phyloP scores from a whole-genome alignment of 306 rosid genomes.

The Neltuma alba region DNA sequence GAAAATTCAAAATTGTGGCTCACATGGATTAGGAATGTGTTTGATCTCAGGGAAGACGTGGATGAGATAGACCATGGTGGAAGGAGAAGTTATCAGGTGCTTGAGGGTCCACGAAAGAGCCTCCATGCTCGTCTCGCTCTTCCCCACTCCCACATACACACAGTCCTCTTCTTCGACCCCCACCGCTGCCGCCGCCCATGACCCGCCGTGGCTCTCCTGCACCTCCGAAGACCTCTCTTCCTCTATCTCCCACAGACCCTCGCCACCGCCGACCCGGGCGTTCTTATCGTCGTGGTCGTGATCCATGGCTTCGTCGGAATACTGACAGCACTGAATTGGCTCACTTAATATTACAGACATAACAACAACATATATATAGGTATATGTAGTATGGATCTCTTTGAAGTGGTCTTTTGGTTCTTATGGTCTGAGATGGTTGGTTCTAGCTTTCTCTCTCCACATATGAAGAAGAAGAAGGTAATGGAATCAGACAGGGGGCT shows the following conservation, averaged over 20 bases:
- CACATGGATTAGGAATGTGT: conserved; percentile 76
- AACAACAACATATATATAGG: background rate
- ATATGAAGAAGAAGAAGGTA: background rate
- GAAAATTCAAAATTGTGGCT: conserved; percentile 7
- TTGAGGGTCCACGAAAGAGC: conserved; percentile 68
- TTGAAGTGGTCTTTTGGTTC: background rate
- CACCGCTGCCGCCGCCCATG: conserved; percentile 34
- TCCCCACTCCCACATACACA: conserved; percentile 78
- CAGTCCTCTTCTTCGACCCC: conserved; percentile 18
- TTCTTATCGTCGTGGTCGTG: background rate
- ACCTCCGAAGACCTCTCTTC: conserved; percentile 47
- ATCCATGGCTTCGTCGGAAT: conserved; percentile 29
- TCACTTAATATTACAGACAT: conserved; percentile 27
- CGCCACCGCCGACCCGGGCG: background rate
- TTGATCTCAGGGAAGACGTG: conserved; percentile 69
- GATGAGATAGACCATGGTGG: conserved; percentile 57
- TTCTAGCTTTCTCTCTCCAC: background rate
- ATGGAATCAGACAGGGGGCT: background rate
- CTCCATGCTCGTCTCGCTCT: conserved; percentile 66
- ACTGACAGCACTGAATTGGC: conserved; percentile 7
- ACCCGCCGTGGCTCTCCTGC: background rate
- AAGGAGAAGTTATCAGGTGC: conserved; percentile 42
- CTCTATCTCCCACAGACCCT: conserved; percentile 66
- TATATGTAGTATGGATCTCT: background rate
- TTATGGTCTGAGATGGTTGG: background rate